Percentiles rank a stretch among this genome's conserved stretches.
These are phyloP conservation scores for Gossypium lobatum DNA, from an alignment of 441 rosid species.

Conservation along the genomic window DNA sequence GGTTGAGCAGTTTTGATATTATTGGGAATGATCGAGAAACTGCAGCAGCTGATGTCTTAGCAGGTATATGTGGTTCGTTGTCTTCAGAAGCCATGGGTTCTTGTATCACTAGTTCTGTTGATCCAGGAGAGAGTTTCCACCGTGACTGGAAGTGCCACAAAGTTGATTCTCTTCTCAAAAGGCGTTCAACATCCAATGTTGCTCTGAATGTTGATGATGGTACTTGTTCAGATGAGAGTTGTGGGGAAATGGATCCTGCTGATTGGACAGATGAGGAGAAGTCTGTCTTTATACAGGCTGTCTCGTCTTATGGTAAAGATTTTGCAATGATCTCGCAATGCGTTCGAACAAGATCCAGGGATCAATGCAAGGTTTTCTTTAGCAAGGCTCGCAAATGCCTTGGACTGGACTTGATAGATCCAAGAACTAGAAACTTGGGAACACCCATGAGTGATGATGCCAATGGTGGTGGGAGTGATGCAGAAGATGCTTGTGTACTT, in stretches of 20 bases:
- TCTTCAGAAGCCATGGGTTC: constrained; percentile 90
- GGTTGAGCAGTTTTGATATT: constrained; percentile 43
- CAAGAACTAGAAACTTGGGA: constrained; percentile 36
- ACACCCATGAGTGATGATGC: constrained; percentile 50
- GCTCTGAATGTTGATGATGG: constrained; percentile 69
- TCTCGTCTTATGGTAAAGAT: constrained; percentile 84
- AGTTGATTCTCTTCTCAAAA: constrained; percentile 38
- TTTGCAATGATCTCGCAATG: constrained; percentile 61
- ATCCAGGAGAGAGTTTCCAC: constrained; percentile 45
- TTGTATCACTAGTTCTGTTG: constrained; percentile 66
- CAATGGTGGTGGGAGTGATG: constrained; percentile 69
- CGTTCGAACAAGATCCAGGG: constrained; percentile 67
- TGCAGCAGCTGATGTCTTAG: constrained; percentile 77
- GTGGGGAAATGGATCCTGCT: constrained; percentile 71
- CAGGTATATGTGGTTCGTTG: constrained; percentile 68
- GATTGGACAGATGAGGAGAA: constrained; percentile 96
- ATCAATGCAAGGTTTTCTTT: constrained; percentile 84
- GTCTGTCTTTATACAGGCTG: constrained; percentile 63
- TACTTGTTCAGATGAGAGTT: constrained; percentile 87
- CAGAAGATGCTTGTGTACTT: constrained; percentile 50
- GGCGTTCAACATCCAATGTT: constrained; percentile 52
- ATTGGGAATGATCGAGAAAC: constrained; percentile 64
- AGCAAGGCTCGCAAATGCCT: constrained; percentile 95
- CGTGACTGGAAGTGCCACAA: constrained; percentile 44
- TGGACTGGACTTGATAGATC: constrained; percentile 64